A percentile compares a stretch with the other conserved stretches of the same genome.
phyloP scores from a whole-genome alignment of 148 eudicot species.

The Nepenthes mirabilis region DNA sequence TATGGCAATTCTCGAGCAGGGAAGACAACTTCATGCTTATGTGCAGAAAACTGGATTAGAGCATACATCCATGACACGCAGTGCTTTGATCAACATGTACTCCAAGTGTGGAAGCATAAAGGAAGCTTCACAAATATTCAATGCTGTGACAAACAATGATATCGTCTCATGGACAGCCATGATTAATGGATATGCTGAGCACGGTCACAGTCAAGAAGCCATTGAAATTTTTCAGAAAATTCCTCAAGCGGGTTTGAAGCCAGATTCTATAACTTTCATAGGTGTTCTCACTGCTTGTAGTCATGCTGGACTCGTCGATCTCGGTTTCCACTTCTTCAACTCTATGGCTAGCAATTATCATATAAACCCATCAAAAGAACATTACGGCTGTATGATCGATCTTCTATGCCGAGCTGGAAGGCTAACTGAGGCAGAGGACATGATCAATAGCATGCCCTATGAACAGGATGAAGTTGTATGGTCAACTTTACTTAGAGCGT shows the following conservation, averaged over 20 bases:
- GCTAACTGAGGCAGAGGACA: slow-evolving; percentile 59
- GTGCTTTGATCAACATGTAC: slow-evolving; percentile 80
- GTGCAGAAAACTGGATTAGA: slow-evolving; percentile 53
- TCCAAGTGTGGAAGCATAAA: slow-evolving; percentile 70
- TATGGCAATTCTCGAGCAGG: slow-evolving; percentile 82
- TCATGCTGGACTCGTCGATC: slow-evolving; percentile 76
- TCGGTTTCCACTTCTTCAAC: slow-evolving; percentile 52
- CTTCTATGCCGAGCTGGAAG: slow-evolving; percentile 76
- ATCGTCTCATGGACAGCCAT: slow-evolving; percentile 87
- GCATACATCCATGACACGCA: slow-evolving; percentile 35
- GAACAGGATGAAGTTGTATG: slow-evolving; percentile 69
- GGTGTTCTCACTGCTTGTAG: slow-evolving; percentile 88
- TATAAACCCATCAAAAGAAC: slow-evolving; percentile 60
- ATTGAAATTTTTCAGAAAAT: slow-evolving; percentile 53
- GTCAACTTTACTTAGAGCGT: slow-evolving; percentile 78
- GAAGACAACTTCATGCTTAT: slow-evolving; percentile 73
- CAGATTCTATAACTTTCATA: slow-evolving; percentile 78
- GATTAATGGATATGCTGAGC: slow-evolving; percentile 91
- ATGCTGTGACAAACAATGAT: slow-evolving; percentile 21
- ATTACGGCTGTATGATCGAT: slow-evolving; percentile 92
- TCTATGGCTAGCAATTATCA: slow-evolving; percentile 36
- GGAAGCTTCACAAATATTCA: slow-evolving; percentile 54
- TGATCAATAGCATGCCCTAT: slow-evolving; percentile 63
- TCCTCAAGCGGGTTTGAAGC: slow-evolving; percentile 36
- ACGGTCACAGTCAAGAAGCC: slow-evolving; percentile 67